Percentiles rank a stretch among this genome's conserved stretches.
These are phyloP conservation scores for Glarea lozoyensis DNA, from an alignment of 495 filamentous ascomycete genomes.

Conservation along the genomic window DNA sequence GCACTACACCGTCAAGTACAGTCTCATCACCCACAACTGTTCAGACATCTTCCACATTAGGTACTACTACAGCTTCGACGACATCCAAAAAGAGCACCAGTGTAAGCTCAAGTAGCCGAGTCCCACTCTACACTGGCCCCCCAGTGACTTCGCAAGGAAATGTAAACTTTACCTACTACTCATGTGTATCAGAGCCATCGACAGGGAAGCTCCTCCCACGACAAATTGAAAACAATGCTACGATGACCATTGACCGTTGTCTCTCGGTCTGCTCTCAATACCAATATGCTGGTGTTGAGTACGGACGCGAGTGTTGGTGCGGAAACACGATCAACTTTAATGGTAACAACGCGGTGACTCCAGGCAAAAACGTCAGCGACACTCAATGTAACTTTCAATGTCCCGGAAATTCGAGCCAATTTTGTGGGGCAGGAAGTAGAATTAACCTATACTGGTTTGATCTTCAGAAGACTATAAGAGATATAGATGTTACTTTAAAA, in stretches of 20 bases:
- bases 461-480: neutral
- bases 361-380: neutral
- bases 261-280: slow-evolving; percentile 4
- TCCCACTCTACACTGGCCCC: no score
- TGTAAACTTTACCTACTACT: slow-evolving; percentile 23
- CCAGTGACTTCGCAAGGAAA: slow-evolving; percentile 17
- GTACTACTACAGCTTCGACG: no score
- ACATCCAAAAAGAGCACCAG: no score
- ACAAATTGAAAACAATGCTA: slow-evolving; percentile 16
- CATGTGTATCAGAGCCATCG: slow-evolving; percentile 20
- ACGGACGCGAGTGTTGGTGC: slow-evolving; percentile 10
- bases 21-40: no score
- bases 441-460: slow-evolving; percentile 4
- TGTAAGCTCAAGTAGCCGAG: no score
- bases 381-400: slow-evolving; percentile 29
- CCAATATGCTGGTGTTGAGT: slow-evolving; percentile 5
- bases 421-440: slow-evolving; percentile 34
- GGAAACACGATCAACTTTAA: slow-evolving; percentile 8
- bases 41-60: no score
- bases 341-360: neutral
- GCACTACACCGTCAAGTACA: no score
- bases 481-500: no score
- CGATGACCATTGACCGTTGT: slow-evolving; percentile 19
- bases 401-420: slow-evolving; percentile 26
- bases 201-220: slow-evolving; percentile 12